phyloP scores from a whole-genome alignment of 1,284 basidiomycete genomes.

The Meripilus lineatus region DNA sequence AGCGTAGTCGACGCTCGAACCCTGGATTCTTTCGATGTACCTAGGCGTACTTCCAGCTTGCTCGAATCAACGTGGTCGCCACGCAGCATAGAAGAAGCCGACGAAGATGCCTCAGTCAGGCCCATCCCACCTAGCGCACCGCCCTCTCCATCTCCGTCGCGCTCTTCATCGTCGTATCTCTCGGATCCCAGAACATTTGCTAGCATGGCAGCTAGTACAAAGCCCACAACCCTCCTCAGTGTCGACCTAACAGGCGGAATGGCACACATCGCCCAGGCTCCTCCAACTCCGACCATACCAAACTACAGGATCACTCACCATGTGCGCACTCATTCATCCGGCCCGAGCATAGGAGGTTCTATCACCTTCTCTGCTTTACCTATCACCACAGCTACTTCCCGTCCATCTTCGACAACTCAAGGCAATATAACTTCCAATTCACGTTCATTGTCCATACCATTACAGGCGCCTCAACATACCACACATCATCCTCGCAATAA shows the following conservation, averaged over 20 bases:
- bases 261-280: constrained; percentile 89
- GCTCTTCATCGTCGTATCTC: constrained; percentile 73
- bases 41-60: constrained; percentile 49
- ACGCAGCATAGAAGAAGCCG: constrained; percentile 68
- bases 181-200: constrained; percentile 76
- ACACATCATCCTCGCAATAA: constrained; percentile 93
- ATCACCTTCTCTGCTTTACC: constrained; percentile 65
- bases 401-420: constrained; percentile 36
- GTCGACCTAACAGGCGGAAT: constrained; percentile 79
- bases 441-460: constrained; percentile 19
- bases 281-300: constrained; percentile 50
- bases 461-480: constrained; percentile 85
- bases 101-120: constrained; percentile 85
- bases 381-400: constrained; percentile 47
- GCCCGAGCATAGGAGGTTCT: constrained; percentile 47
- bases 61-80: constrained; percentile 74
- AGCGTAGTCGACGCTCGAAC: constrained; percentile 15
- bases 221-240: constrained; percentile 90
- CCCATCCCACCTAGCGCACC: constrained; percentile 83
- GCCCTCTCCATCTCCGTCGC: constrained; percentile 78
- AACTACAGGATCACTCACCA: constrained; percentile 48
- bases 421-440: constrained; percentile 7
- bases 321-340: constrained; percentile 52
- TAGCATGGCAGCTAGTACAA: constrained; percentile 86
- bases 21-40: constrained; percentile 35